These are phyloP conservation scores for Paracamarosporium sp. DNA, from an alignment of 2,329 filamentous ascomycete genomes.

Conservation along the genomic window DNA sequence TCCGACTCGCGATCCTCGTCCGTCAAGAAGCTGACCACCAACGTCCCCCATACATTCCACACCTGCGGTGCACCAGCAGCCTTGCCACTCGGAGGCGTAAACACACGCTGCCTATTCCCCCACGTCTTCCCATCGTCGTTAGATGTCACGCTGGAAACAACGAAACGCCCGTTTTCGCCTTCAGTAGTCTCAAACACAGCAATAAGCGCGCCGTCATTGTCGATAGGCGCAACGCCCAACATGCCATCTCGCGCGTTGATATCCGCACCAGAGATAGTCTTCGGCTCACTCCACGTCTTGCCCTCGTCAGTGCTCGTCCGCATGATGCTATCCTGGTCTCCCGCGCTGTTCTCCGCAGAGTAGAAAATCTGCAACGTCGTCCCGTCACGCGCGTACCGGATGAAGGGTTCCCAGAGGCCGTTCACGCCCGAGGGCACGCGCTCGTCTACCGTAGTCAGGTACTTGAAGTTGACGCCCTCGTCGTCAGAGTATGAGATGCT, in stretches of 20 bases:
- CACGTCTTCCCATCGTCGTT: constrained; percentile 53
- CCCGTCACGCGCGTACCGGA: constrained; percentile 49
- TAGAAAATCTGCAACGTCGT: constrained; percentile 53
- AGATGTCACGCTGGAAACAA: constrained; percentile 48
- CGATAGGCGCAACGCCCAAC: constrained; percentile 50
- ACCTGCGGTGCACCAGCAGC: background rate
- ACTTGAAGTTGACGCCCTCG: background rate
- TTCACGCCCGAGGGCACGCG: constrained; percentile 28
- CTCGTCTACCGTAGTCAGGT: background rate
- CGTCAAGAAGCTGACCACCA: background rate
- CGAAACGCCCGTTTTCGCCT: constrained; percentile 38
- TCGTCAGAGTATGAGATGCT: background rate
- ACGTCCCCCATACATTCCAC: background rate
- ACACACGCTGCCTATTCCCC: constrained; percentile 20
- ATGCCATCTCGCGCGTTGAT: constrained; percentile 53
- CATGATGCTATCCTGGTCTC: constrained; percentile 55
- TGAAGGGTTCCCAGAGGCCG: constrained; percentile 57
- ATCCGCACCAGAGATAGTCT: constrained; percentile 46
- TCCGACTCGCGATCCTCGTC: background rate
- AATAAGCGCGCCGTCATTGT: constrained; percentile 32
- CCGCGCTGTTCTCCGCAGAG: constrained; percentile 47
- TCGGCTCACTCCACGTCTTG: constrained; percentile 43
- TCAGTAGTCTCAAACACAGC: constrained; percentile 53
- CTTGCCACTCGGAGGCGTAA: background rate
- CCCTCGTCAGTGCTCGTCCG: constrained; percentile 50